Evolutionary conservation across 1,284 basidiomycete genomes (phyloP), one percentile per base, ranked within the genome.

Genomic region (Flammula alnicola): DNA sequence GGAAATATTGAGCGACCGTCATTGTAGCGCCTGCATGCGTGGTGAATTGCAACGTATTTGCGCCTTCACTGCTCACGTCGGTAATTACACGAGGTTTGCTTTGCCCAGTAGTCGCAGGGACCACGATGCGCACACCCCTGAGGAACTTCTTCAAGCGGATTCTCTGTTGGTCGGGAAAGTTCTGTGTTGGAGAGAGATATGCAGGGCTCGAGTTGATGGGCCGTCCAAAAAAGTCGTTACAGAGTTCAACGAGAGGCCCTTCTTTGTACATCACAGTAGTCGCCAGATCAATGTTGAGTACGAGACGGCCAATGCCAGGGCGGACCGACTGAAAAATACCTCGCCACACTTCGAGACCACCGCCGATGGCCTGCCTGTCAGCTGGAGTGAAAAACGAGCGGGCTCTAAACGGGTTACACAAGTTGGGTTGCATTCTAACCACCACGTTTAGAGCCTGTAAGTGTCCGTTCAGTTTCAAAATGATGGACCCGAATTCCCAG

Each of bases 241-340:
- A 83, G 0, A 90, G 67, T 5, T 72, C 63, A 43, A 88, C 58
- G 0, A 76, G 65, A 0, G 61, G 54, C 0, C 74, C 74, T 2
- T 64, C 57, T 57, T 79, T 81, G 63, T 84, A 91, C 85, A 91
- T 88, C 6, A 80, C 77, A 0, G 81, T 88, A 0, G 88, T 88
- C 0, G 83, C 80, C 37, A 89, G 87, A 50, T 91, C 88, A 53
- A 91, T 77, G 56, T 91, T 91, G 60, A 91, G 76, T 23, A 89
- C 64, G 62, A 90, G 79, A 2, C 71, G 73, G 0, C 79, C 79
- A 7, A 84, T 75, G 0, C 79, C 80, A 2, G 88, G 88, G 12
- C 88, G 75, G 14, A 90, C 78, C 0, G 84, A 86, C 61, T 87
- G 84, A 65, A 87, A 87, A 52, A 83, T 84, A 0, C 84, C 85